Evolutionary conservation across 805 yeast species (phyloP).

Genomic region (Metschnikowia koreensis): DNA sequence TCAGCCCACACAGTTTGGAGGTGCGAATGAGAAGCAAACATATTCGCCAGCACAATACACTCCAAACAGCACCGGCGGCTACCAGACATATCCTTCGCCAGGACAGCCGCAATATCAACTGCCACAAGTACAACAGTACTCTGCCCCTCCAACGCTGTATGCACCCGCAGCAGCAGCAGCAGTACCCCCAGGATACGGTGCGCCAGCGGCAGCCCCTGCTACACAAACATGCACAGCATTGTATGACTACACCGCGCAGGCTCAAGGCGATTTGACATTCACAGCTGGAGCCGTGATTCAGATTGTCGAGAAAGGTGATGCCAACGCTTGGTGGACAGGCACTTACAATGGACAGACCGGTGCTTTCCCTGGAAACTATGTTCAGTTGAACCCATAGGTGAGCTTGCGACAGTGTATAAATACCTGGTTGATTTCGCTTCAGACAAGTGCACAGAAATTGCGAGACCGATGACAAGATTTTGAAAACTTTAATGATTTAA

Average conservation of each 20-base stretch:
- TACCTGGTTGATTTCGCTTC: not conserved
- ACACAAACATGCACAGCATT: conserved; percentile 74
- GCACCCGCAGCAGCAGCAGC: conserved; percentile 15
- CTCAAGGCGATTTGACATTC: conserved; percentile 86
- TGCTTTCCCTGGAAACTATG: conserved; percentile 95
- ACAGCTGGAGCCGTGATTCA: conserved; percentile 86
- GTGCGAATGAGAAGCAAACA: conserved; percentile 15
- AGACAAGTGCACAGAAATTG: not conserved
- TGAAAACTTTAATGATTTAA: too few species aligned
- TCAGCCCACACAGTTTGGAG: conserved; percentile 16
- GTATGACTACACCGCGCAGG: conserved; percentile 90
- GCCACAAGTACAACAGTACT: conserved; percentile 22
- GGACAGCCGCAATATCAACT: conserved; percentile 25
- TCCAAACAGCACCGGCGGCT: conserved; percentile 9
- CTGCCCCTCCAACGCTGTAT: conserved; percentile 17
- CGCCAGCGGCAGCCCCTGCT: conserved; percentile 22
- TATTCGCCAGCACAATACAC: conserved; percentile 6
- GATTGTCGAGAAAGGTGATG: conserved; percentile 79
- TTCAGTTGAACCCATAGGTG: conserved; percentile 52
- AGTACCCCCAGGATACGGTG: conserved; percentile 18
- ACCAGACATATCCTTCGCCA: conserved; percentile 13
- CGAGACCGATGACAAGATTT: not conserved
- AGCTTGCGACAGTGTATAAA: not conserved
- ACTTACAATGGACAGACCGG: conserved; percentile 80
- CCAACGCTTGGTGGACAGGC: conserved; percentile 99